phyloP scores from a whole-genome alignment of 331 rosid species.

The Malus hybrid region DNA sequence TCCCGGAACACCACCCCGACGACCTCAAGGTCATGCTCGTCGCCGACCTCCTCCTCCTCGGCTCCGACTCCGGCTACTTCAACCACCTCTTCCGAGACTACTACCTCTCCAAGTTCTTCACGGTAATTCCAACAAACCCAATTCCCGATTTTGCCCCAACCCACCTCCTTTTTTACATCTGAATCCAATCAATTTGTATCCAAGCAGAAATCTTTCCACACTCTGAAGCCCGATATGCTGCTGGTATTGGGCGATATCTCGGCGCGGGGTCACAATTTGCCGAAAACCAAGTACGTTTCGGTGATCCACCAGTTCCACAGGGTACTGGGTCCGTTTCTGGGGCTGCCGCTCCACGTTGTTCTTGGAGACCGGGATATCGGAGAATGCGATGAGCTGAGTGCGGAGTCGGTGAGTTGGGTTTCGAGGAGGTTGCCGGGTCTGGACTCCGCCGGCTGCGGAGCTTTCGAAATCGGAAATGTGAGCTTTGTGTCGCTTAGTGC shows the following conservation, averaged over 20 bases:
- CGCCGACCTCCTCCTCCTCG: constrained; percentile 49
- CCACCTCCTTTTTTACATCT: not conserved
- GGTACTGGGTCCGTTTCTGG: constrained; percentile 48
- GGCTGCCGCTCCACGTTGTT: constrained; percentile 48
- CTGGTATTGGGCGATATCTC: constrained; percentile 65
- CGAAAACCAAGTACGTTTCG: too few species aligned
- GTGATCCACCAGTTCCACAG: not conserved
- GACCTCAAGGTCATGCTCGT: constrained; percentile 58
- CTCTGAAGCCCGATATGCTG: constrained; percentile 59
- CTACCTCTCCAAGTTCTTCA: constrained; percentile 53
- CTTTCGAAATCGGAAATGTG: constrained; percentile 51
- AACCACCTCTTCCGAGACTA: constrained; percentile 34
- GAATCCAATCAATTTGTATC: not conserved
- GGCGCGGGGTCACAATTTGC: constrained; percentile 39
- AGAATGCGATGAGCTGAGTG: constrained; percentile 31
- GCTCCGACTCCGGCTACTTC: constrained; percentile 34
- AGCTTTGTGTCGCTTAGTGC: constrained; percentile 62
- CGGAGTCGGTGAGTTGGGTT: constrained; percentile 35
- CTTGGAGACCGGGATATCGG: constrained; percentile 78
- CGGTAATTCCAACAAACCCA: constrained; percentile 24
- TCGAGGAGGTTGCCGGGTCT: constrained; percentile 45
- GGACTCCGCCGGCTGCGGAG: constrained; percentile 51
- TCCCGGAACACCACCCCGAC: constrained; percentile 16
- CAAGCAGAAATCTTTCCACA: constrained; percentile 52
- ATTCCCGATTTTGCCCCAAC: not conserved